These are phyloP conservation scores for Lactarius quietus DNA, from an alignment of 768 basidiomycete species.

Conservation along the genomic window DNA sequence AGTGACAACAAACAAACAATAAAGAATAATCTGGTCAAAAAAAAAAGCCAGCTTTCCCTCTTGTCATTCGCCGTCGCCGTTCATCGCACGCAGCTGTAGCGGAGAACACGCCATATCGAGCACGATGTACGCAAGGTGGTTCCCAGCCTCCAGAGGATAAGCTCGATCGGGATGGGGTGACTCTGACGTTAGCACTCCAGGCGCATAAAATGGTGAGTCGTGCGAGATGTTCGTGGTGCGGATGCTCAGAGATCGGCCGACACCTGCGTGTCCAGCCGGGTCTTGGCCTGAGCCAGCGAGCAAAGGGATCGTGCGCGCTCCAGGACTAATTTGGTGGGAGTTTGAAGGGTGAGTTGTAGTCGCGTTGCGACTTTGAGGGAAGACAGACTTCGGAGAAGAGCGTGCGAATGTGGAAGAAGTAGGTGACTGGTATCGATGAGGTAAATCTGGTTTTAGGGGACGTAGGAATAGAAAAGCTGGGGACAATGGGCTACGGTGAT, in stretches of 20 bases:
- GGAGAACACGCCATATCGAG: too few relatives aligned
- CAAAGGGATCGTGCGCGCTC: not conserved
- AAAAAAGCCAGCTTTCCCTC: too few relatives aligned
- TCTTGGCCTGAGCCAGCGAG: not conserved
- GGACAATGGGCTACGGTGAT: too few relatives aligned
- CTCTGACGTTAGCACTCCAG: not conserved
- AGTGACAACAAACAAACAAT: too few relatives aligned
- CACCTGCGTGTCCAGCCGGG: not conserved
- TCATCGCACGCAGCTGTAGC: too few relatives aligned
- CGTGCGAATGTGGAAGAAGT: not conserved
- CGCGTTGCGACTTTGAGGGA: not conserved
- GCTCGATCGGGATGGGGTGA: not conserved
- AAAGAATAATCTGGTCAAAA: too few relatives aligned
- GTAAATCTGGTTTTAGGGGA: too few relatives aligned
- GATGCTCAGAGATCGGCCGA: constrained; percentile 5
- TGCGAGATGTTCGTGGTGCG: constrained; percentile 5
- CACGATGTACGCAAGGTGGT: too few relatives aligned
- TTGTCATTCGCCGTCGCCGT: too few relatives aligned
- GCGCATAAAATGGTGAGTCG: not conserved
- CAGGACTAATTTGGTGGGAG: constrained; percentile 16
- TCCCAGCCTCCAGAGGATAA: too few relatives aligned
- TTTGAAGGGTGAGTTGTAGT: constrained; percentile 1
- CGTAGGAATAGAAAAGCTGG: too few relatives aligned
- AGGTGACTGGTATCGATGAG: not conserved
- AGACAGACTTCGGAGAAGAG: not conserved